Evolutionary conservation across 2,329 filamentous ascomycete species (phyloP), one percentile per base, ranked within the genome.

Genomic region (Colletotrichum magnum): DNA sequence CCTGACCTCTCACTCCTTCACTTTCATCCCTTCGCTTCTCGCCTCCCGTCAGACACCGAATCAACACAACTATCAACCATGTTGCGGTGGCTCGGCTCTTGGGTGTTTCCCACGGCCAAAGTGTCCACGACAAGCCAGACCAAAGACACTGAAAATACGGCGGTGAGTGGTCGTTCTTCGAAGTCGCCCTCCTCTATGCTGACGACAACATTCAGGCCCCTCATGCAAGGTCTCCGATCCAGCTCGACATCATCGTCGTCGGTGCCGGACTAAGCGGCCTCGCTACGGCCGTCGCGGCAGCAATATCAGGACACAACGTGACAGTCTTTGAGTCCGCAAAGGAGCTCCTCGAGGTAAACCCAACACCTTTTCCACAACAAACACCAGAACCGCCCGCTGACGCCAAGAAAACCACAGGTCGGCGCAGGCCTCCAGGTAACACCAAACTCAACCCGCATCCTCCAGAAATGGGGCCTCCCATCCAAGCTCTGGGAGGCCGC

Each of bases 351-450:
- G 81, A 84, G 75, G 78, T 83, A 71, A 7, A 26, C 15, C n/a
- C 43, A 47, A 21, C 10, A 53, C 43, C 18, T 13, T 15, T 2
- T 24, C 16, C 13, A 9, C 32, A 26, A 54, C 62, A n/a, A 56
- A 21, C 6, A 6, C 15, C 57, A 43, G 39, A 48, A n/a, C 10
- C 4, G 6, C 15, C 43, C 15, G 13, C 18, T 24, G n/a, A 50
- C 47, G 24, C 47, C 47, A 50, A 10, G 56, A 24, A 24, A 24
- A 2, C 21, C 21, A 43, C 70, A 87, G 80, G 80, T 87, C 26
- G 86, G 86, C 7, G 86, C 85, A 15, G 86, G 86, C 1, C 79
- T 88, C n/a, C 86, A 88, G 70, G 78, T 87, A 4, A 87, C 84
- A 0, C 85, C 86, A 5, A 86, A 86, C 62, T 79, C 83, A 0